phyloP scores from a whole-genome alignment of 495 filamentous ascomycete genomes.

The Talaromyces nanjingensis region DNA sequence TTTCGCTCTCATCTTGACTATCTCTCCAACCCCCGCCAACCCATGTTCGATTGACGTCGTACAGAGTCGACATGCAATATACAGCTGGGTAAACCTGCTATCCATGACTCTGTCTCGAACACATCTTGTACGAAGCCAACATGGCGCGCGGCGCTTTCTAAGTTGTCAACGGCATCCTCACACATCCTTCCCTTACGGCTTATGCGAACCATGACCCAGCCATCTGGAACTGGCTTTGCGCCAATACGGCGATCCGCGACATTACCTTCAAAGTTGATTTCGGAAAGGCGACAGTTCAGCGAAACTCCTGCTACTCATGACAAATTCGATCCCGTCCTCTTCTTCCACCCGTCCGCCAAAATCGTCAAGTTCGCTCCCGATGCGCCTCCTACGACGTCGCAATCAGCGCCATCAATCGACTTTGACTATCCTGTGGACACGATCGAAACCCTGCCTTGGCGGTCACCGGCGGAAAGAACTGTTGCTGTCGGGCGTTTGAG shows the following conservation, averaged over 20 bases:
- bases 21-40: neutral
- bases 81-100: neutral
- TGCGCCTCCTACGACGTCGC: constrained; percentile 33
- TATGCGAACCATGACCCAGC: neutral
- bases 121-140: neutral
- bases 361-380: constrained; percentile 56
- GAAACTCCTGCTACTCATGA: constrained; percentile 1
- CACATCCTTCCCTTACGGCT: neutral
- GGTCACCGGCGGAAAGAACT: constrained; percentile 69
- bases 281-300: constrained; percentile 13
- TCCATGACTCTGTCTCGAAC: neutral
- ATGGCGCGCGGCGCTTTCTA: neutral
- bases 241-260: constrained; percentile 52
- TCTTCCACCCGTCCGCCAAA: constrained; percentile 56
- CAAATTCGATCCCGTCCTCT: constrained; percentile 60
- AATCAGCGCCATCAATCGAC: constrained; percentile 32
- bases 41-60: neutral
- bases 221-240: constrained; percentile 14
- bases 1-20: neutral
- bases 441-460: constrained; percentile 59
- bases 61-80: neutral
- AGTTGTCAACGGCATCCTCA: neutral
- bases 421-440: constrained; percentile 40
- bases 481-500: constrained; percentile 72
- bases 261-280: constrained; percentile 44